Conservation (phyloP, 148 eudicot genomes). For the Cornus controversa region DNA sequence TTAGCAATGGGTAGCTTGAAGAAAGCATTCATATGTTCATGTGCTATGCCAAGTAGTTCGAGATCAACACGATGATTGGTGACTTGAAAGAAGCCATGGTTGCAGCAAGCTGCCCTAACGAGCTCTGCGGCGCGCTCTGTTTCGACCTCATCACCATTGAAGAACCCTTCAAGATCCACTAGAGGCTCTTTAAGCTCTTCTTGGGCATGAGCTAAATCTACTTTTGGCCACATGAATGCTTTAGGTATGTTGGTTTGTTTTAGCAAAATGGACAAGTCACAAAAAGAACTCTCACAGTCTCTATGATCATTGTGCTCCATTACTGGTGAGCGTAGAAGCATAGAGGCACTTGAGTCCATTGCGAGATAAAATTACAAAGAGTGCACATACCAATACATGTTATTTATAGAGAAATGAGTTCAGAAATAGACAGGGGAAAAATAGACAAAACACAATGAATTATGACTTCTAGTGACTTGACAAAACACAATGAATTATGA, state of each 20-base stretch:
- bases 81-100: constrained; percentile 54
- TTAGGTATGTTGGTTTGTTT: constrained; percentile 21
- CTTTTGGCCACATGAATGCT: constrained; percentile 39
- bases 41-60: constrained; percentile 15
- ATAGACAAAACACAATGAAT: not conserved
- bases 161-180: constrained; percentile 41
- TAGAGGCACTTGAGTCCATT: not conserved
- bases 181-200: constrained; percentile 33
- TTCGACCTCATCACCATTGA: constrained; percentile 28
- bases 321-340: not conserved
- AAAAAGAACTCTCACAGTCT: not conserved
- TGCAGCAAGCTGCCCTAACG: constrained; percentile 25
- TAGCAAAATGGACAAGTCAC: not conserved
- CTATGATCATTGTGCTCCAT: not conserved
- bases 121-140: constrained; percentile 22
- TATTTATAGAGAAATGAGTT: no score
- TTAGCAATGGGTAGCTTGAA: constrained; percentile 27
- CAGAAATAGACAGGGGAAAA: not conserved
- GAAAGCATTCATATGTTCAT: constrained; percentile 13
- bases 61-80: constrained; percentile 44
- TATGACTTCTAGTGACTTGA: not conserved
- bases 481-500: not conserved
- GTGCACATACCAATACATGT: not conserved
- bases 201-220: constrained; percentile 16
- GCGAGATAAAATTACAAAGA: not conserved